Evolutionary conservation across 306 rosid species (phyloP).

Genomic region (Senna tora): DNA sequence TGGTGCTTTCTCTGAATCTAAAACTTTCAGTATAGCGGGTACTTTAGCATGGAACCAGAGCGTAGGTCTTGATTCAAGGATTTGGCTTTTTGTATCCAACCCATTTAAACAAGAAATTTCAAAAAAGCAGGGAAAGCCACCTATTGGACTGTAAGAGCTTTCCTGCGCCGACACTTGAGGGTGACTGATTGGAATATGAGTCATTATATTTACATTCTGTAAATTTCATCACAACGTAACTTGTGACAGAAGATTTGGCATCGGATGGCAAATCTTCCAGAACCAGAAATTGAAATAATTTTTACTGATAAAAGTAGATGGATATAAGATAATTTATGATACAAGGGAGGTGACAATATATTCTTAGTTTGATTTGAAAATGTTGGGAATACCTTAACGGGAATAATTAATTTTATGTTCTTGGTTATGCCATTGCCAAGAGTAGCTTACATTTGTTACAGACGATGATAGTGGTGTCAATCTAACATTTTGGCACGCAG

Average conservation of each 20-base stretch:
- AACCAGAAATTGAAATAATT: conserved; percentile 3
- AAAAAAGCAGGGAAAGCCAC: background rate
- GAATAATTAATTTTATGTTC: background rate
- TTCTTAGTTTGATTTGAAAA: background rate
- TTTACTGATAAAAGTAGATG: background rate
- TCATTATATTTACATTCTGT: background rate
- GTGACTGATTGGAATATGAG: background rate
- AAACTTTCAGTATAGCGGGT: background rate
- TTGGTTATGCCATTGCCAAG: conserved; percentile 5
- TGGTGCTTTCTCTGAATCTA: background rate
- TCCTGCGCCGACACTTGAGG: background rate
- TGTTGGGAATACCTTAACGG: background rate
- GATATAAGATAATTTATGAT: no score
- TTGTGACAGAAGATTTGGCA: background rate
- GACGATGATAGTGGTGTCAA: conserved; percentile 19
- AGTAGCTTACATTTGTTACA: conserved; percentile 2
- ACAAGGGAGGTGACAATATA: background rate
- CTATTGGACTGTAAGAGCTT: background rate
- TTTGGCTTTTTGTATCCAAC: background rate
- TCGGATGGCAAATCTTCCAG: background rate
- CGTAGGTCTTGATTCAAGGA: background rate
- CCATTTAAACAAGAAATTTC: background rate
- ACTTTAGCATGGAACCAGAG: background rate
- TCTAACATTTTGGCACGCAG: conserved; percentile 23
- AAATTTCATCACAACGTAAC: background rate